Evolutionary conservation across 345 rosid genomes (phyloP), one percentile per base, ranked within the genome.

Genomic region (Eucalyptus pauciflora): DNA sequence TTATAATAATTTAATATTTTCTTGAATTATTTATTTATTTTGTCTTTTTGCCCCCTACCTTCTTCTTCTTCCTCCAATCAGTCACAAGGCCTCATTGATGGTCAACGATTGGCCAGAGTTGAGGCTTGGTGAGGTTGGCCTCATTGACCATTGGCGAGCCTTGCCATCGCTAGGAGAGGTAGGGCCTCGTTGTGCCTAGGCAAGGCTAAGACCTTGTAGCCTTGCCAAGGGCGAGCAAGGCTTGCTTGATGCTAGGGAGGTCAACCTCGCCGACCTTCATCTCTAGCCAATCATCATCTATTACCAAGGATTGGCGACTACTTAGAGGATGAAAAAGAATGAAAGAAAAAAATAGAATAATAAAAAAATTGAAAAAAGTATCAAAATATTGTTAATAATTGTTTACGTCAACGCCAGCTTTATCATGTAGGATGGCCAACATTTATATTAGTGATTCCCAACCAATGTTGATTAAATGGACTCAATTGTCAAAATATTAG

Each of bases 21-120:
- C 33, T 22, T 4, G 0, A 56, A 8, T 9, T 3, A 22, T 56
- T 56, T 22, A 56, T 8, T 56, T 56, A 22, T 56, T 56, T 56
- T 56, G 2, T 56, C 62, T 56, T 56, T 22, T 9, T 4, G 4
- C 25, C 25, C 12, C 27, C 17, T 54, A 20, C 12, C 27, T 56
- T 56, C 60, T 56, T 56, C 27, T 56, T 56, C 62, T 2, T 56
- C 60, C 60, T 56, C 62, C 62, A 56, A 56, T 10, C 0, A 22
- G 5, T 56, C 1, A 4, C 0, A 5, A 9, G 13, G 29, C 29
- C 29, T 56, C 12, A 52, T 17, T 52, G 10, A 18, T 18, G 10
- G 56, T 52, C 56, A 52, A 52, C 0, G 10, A 52, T 52, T 0
- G 1, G 56, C 3, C 0, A 17, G 4, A 52, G 29, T 22, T 3